A percentile compares a stretch with the other conserved stretches of the same genome.
Conservation (phyloP, 257 asterid species). For the Capsicum pubescens region DNA sequence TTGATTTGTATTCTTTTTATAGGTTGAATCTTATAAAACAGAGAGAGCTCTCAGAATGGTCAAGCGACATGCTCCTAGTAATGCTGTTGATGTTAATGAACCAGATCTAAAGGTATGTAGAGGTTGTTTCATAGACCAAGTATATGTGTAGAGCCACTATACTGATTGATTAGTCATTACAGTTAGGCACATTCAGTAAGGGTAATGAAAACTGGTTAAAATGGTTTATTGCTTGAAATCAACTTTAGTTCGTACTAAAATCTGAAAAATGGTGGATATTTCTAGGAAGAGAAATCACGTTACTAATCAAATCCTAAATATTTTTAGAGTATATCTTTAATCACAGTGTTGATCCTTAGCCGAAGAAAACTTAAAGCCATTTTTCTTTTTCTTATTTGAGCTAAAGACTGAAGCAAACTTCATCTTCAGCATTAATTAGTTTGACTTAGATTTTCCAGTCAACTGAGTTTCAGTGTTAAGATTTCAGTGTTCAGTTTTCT, state of each 20-base stretch:
- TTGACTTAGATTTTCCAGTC: constrained; percentile 12
- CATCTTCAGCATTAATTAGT: not conserved
- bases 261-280: constrained; percentile 17
- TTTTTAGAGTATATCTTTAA: not conserved
- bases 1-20: constrained; percentile 30
- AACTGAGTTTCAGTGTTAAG: constrained; percentile 2
- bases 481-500: constrained; percentile 20
- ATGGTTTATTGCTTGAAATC: constrained; percentile 17
- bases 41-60: constrained; percentile 78
- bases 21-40: constrained; percentile 75
- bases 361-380: not conserved
- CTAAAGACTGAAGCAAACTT: not conserved
- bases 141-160: not conserved
- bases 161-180: not conserved
- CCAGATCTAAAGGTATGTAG: constrained; percentile 40
- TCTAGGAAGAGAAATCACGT: not conserved
- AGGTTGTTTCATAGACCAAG: not conserved
- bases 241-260: not conserved
- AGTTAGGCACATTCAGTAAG: not conserved
- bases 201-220: not conserved
- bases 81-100: constrained; percentile 45
- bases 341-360: not conserved
- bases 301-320: not conserved
- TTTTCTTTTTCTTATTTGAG: not conserved
- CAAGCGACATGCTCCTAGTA: constrained; percentile 66